Base-by-base conservation (phyloP, 2,329 filamentous ascomycete species). In the Ophiosphaerella korrae region DNA sequence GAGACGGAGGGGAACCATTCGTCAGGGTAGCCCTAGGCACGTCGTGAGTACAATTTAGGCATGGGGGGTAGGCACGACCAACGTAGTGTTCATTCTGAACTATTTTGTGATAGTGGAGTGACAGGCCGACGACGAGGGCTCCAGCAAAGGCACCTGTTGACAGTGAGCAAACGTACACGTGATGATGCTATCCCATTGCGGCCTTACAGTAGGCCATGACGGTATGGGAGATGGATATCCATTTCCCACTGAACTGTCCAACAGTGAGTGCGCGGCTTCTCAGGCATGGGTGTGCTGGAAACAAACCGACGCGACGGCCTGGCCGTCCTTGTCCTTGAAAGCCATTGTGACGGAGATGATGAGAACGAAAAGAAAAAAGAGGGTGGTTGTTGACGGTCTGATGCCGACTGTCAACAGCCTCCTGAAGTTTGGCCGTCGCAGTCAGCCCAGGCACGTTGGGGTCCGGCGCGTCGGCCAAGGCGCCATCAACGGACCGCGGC, bases 1-100 rank as follows among this genome's bases (percentile, higher is more conserved):
- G 93, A 97, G 18, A 97, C 92, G 37, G 92, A 96, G 51, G 92
- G 92, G 69, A 96, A 96, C 92, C 92, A 97, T 80, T 97, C 92
- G 62, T 96, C 81, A 1, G 92, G 92, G 38, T 74, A 76, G 47
- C 73, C 73, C 73, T 75, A 50, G n/a, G 13, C n/a, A 35, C 13
- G 44, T 38, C 36, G 47, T 70, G 56, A 54, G 60, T 48, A 57
- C 23, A 5, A 1, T 40, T 31, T 5, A n/a, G 3, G 23, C 7
- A 7, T 1, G 3, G 14, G 16, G 12, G 7, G 1, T 23, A 8
- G 13, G 6, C 7, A 11, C 21, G 21, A 74, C 77, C 66, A 60
- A 81, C 79, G 75, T 92, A 96, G 78, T 92, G 89, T 76, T 99
- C 92, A 76, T 99, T 99, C 76, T 97, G 82, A 48, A 99, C 94